Evolutionary conservation across 177 flowering plant genomes (phyloP).

Genomic region (Telopea speciosissima): DNA sequence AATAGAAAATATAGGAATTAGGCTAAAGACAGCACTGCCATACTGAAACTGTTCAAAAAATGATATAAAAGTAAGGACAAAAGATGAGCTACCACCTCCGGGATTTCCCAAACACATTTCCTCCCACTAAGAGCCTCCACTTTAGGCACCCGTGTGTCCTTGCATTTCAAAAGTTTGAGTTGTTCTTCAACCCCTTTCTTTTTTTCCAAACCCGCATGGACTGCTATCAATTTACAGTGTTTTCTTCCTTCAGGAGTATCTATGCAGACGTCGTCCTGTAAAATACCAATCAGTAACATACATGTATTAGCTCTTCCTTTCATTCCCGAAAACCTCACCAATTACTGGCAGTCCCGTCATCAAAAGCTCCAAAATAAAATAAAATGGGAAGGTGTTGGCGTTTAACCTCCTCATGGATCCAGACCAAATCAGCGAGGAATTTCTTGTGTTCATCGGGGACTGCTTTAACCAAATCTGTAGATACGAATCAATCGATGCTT

Average conservation of each 20-base stretch:
- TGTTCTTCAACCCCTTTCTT: constrained; percentile 53
- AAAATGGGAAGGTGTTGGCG: too few species aligned
- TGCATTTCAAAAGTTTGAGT: constrained; percentile 52
- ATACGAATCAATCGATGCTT: not conserved
- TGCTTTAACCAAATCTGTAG: constrained; percentile 68
- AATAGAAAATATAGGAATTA: too few species aligned
- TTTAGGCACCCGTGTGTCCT: constrained; percentile 63
- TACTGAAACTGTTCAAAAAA: too few species aligned
- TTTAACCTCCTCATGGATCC: constrained; percentile 91
- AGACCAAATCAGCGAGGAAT: constrained; percentile 74
- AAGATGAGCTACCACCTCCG: constrained; percentile 40
- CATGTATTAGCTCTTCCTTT: not conserved
- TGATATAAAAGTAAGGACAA: too few species aligned
- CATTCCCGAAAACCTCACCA: not conserved
- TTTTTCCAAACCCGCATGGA: constrained; percentile 83
- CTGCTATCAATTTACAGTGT: constrained; percentile 71
- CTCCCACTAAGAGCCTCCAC: constrained; percentile 71
- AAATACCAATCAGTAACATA: constrained; percentile 10
- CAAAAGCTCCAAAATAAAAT: not conserved
- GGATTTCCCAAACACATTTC: constrained; percentile 74
- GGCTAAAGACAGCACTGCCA: too few species aligned
- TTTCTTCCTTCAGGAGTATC: constrained; percentile 51
- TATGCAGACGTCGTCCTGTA: constrained; percentile 69
- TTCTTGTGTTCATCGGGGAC: constrained; percentile 88
- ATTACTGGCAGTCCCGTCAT: not conserved